These are phyloP conservation scores for Xylariaceae sp. DNA, from an alignment of 2,329 filamentous ascomycete species.

Conservation along the genomic window DNA sequence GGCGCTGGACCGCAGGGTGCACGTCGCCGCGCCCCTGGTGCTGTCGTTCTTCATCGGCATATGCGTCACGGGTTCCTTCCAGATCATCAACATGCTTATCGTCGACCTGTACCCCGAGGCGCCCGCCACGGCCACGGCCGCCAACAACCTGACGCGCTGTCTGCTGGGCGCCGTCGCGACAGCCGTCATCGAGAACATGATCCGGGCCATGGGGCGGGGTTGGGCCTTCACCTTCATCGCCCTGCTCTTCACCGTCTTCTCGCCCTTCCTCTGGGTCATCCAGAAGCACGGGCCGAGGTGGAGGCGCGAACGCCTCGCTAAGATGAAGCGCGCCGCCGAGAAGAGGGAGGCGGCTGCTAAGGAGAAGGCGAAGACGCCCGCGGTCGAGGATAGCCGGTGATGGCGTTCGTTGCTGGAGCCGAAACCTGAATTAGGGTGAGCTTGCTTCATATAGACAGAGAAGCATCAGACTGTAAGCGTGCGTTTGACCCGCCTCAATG, in stretches of 20 bases:
- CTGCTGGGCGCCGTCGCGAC: constrained; percentile 61
- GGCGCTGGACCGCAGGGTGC: constrained; percentile 54
- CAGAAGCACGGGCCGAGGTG: constrained; percentile 52
- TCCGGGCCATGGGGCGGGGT: constrained; percentile 58
- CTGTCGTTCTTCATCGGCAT: constrained; percentile 60
- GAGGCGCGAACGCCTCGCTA: constrained; percentile 54
- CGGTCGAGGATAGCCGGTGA: neutral
- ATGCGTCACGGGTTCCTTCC: constrained; percentile 63
- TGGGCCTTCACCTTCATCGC: constrained; percentile 66
- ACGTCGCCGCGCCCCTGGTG: constrained; percentile 58
- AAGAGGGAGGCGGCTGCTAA: constrained; percentile 37
- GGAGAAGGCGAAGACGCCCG: constrained; percentile 16
- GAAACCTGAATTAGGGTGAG: neutral
- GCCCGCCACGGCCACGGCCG: constrained; percentile 64
- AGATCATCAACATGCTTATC: constrained; percentile 64
- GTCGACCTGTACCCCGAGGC: constrained; percentile 65
- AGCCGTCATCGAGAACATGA: constrained; percentile 62
- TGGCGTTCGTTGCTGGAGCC: neutral
- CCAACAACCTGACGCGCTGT: constrained; percentile 67
- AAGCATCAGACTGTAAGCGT: too few species aligned
- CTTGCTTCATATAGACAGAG: too few species aligned
- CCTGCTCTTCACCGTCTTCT: constrained; percentile 50
- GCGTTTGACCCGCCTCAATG: too few species aligned
- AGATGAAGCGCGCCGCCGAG: constrained; percentile 37
- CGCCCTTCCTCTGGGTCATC: constrained; percentile 54